Evolutionary conservation across 2,329 filamentous ascomycete genomes (phyloP), one percentile per base, ranked within the genome.

Genomic region (Ilyonectria destructans): DNA sequence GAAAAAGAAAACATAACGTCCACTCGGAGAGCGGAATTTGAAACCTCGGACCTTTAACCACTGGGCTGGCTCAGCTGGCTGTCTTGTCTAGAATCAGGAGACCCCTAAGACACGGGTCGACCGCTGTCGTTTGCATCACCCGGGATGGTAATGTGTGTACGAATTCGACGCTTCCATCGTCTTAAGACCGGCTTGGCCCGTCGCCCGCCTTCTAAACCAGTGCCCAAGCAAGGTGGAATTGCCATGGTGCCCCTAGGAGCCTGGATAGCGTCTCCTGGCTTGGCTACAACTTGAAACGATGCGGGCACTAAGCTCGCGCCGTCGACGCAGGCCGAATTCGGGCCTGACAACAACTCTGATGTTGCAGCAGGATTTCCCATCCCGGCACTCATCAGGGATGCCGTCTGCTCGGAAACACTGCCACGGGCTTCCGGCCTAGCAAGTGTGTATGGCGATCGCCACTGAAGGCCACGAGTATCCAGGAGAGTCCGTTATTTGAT

Each of bases 201-300:
- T 65, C 37, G 48, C 37, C 29, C 23, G 46, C 43, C 37, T 54
- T 35, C 23, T 7, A 49, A 29, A 58, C 45, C 63, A 54, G 52
- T 21, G 58, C 51, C 58, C 52, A 57, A 23, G 52, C 31, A 62
- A 35, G 29, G 46, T 58, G 29, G 58, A 37, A 58, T 62, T 33
- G 46, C 15, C 15, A 43, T 43, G 40, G 40, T 43, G 17, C 40
- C 40, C 40, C 15, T 17, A 40, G 37, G 40, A n/a, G 15, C 35
- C 21, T 66, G 58, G 51, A 33, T 46, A 49, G 52, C 46, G 9
- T 52, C 57, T 40, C 40, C 26, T 31, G 33, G 58, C 49, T 51
- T 56, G 59, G 59, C 45, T 57, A 45, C 67, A 61, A 69, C 67
- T 64, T 69, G 67, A 71, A 71, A 69, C 69, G 46, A 46, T 26